Percentiles rank a stretch among this genome's conserved stretches.
Conservation (phyloP, 495 filamentous ascomycete species). For the Tricharina praecox region DNA sequence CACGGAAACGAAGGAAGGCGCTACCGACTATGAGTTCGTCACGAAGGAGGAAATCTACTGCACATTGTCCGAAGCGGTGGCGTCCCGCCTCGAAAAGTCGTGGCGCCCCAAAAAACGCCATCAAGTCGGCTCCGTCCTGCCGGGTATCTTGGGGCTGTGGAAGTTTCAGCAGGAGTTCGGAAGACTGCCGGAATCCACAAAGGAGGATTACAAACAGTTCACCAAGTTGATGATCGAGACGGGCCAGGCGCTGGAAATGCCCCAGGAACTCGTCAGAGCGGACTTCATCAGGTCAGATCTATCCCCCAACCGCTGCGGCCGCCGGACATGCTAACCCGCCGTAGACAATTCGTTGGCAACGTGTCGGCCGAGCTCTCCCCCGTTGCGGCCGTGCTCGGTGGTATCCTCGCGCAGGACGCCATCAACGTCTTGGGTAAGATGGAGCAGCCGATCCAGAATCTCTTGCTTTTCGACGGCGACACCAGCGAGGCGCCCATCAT, state of each 20-base stretch:
- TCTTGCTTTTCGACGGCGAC: conserved; percentile 80
- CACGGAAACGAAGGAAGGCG: conserved; percentile 52
- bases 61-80: conserved; percentile 18
- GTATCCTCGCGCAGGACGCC: conserved; percentile 81
- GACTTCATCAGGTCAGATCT: conserved; percentile 40
- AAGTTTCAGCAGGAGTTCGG: conserved; percentile 18
- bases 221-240: conserved; percentile 59
- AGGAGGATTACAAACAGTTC: conserved; percentile 30
- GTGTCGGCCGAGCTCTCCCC: conserved; percentile 51
- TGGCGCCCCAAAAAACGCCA: conserved; percentile 39
- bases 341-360: conserved; percentile 22
- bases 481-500: conserved; percentile 61
- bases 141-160: conserved; percentile 26
- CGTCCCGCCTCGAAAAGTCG: conserved; percentile 38
- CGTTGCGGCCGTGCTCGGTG: conserved; percentile 77
- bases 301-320: too few species aligned
- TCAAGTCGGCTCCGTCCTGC: conserved; percentile 30
- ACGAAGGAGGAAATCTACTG: conserved; percentile 82
- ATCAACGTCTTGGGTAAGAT: conserved; percentile 83
- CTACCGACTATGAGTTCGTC: conserved; percentile 68
- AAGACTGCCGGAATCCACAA: conserved; percentile 12
- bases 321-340: too few species aligned
- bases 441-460: conserved; percentile 90
- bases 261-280: conserved; percentile 53
- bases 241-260: conserved; percentile 60